Percentiles rank a stretch among this genome's conserved stretches.
Conservation (phyloP, 2,329 filamentous ascomycete species). For the Lecanicillium sp. region DNA sequence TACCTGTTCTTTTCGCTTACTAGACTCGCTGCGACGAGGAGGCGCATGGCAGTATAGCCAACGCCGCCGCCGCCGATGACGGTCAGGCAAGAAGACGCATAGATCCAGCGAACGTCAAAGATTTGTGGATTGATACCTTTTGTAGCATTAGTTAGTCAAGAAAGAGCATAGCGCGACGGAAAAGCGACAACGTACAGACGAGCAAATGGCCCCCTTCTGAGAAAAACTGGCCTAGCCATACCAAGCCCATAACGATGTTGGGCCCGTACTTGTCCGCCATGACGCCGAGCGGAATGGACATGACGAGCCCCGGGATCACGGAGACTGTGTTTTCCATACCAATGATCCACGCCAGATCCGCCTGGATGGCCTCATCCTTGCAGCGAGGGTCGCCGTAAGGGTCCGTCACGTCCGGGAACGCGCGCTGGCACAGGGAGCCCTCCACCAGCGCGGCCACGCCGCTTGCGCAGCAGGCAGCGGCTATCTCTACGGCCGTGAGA, state of each 20-base stretch:
- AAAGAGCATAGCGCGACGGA: too few relatives aligned
- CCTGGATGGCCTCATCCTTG: slow-evolving; percentile 11
- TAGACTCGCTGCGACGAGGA: slow-evolving; percentile 1
- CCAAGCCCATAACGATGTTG: background rate
- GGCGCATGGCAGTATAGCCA: slow-evolving; percentile 4
- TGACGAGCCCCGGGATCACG: slow-evolving; percentile 6
- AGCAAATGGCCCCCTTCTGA: slow-evolving; percentile 6
- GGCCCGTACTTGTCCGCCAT: slow-evolving; percentile 10
- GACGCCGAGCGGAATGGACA: slow-evolving; percentile 9
- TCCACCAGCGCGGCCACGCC: slow-evolving; percentile 11
- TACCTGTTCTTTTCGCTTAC: slow-evolving; percentile 11
- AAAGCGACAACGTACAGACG: background rate
- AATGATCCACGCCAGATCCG: slow-evolving; percentile 9
- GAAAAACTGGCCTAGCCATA: slow-evolving; percentile 6
- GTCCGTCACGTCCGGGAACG: background rate
- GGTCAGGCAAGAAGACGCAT: slow-evolving; percentile 7
- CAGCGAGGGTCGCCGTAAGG: slow-evolving; percentile 10
- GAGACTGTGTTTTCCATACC: slow-evolving; percentile 9
- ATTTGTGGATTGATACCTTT: slow-evolving; percentile 6
- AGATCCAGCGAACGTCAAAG: slow-evolving; percentile 11
- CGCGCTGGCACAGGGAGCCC: slow-evolving; percentile 2
- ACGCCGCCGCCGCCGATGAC: slow-evolving; percentile 11
- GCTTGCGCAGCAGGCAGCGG: background rate
- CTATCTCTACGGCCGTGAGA: slow-evolving; percentile 2
- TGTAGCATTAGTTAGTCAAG: background rate